A percentile compares a stretch with the other conserved stretches of the same genome.
phyloP scores from a whole-genome alignment of 768 basidiomycete species.

The Amanita muscaria region DNA sequence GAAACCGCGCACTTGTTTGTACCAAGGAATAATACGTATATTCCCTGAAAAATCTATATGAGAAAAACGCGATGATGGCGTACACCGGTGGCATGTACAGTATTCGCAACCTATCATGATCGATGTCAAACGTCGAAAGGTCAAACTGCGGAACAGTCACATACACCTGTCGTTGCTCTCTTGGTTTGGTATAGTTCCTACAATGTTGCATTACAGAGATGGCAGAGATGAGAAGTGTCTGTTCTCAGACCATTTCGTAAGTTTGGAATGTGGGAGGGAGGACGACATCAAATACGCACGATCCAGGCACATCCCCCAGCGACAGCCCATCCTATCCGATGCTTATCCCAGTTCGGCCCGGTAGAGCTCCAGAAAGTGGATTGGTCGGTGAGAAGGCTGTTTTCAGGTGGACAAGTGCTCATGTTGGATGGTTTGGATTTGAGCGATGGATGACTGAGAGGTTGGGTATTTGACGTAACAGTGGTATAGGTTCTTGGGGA shows the following conservation, averaged over 20 bases:
- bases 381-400: slow-evolving; percentile 45
- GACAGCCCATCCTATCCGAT: slow-evolving; percentile 68
- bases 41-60: slow-evolving; percentile 73
- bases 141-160: too few species aligned
- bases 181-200: slow-evolving; percentile 64
- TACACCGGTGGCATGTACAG: slow-evolving; percentile 81
- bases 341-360: slow-evolving; percentile 48
- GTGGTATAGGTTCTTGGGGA: too few species aligned
- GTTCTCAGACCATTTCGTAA: neutral
- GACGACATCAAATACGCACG: slow-evolving; percentile 25
- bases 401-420: slow-evolving; percentile 37
- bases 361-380: slow-evolving; percentile 50
- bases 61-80: slow-evolving; percentile 77
- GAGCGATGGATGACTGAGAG: neutral
- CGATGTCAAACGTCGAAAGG: too few species aligned
- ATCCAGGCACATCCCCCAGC: slow-evolving; percentile 51
- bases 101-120: slow-evolving; percentile 50
- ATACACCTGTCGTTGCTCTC: slow-evolving; percentile 77
- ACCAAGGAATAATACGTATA: slow-evolving; percentile 50
- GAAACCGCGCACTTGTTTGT: slow-evolving; percentile 27
- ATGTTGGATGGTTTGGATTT: neutral
- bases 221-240: slow-evolving; percentile 56
- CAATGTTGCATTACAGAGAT: slow-evolving; percentile 46
- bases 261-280: neutral
- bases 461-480: too few species aligned